Conservation (phyloP, 805 yeast species). For the Wickerhamomyces hampshirensis region DNA sequence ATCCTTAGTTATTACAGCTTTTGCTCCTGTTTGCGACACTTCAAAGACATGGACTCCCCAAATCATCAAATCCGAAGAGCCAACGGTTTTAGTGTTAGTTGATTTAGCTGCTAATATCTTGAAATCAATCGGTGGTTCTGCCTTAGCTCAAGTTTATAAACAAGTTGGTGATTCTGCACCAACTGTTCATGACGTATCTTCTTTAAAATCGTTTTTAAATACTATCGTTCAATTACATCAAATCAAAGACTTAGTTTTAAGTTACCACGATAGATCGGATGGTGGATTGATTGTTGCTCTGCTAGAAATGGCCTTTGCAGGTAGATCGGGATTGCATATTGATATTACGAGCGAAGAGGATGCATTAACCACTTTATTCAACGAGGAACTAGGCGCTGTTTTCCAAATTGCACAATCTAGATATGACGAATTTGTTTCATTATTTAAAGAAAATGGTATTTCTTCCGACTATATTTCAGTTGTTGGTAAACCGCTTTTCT, state of each 20-base stretch:
- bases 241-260: constrained; percentile 51
- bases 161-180: constrained; percentile 84
- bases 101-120: constrained; percentile 58
- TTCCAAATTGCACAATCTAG: constrained; percentile 71
- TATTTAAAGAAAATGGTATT: constrained; percentile 58
- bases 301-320: constrained; percentile 96
- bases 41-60: constrained; percentile 95
- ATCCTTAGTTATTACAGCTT: constrained; percentile 86
- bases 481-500: constrained; percentile 66
- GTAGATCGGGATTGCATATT: constrained; percentile 76
- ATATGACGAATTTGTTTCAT: constrained; percentile 45
- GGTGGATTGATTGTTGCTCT: constrained; percentile 89
- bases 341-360: constrained; percentile 33
- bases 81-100: constrained; percentile 67
- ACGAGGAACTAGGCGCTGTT: constrained; percentile 94
- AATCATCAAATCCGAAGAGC: constrained; percentile 45
- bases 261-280: constrained; percentile 95
- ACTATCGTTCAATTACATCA: constrained; percentile 72
- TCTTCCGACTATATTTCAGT: constrained; percentile 46
- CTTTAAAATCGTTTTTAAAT: constrained; percentile 65
- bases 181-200: constrained; percentile 62
- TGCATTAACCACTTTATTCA: constrained; percentile 60
- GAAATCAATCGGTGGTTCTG: constrained; percentile 84
- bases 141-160: constrained; percentile 88
- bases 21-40: constrained; percentile 81